Evolutionary conservation across 768 basidiomycete species (phyloP), one percentile per base, ranked within the genome.

Genomic region (Sporobolomyces roseus): DNA sequence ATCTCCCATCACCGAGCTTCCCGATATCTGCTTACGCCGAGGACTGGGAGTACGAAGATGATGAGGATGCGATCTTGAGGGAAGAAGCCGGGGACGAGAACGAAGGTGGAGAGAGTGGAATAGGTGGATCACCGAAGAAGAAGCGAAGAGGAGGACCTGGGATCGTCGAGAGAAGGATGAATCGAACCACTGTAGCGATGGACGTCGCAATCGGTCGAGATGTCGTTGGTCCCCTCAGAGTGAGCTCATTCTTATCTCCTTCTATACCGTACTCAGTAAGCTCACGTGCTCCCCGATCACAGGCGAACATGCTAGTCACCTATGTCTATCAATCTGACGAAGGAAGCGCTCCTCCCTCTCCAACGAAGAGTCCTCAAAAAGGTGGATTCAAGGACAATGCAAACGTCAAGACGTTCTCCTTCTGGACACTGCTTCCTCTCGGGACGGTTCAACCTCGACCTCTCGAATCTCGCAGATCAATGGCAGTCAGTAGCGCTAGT

Each of bases 31-130:
- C 94, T 3, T 93, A 89, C 76, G 91, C 91, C 23, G 96, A 98
- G 77, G 91, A 91, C 38, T 98, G 94, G 94, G 93, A 98, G 78
- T 96, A 93, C 70, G 94, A 96, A 61, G 93, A 93, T 66, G 92
- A 94, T 65, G 92, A 91, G 38, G 81, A 80, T 14, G 79, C 81
- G 52, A 84, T 65, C 25, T 16, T 65, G 36, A 32, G 83, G 50
- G 81, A 81, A 17, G 83, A 83, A 36, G 80, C 80, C 38, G 80
- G 80, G 27, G 80, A 80, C 30, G 66, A 78, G n/a, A 78, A 77
- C 25, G 79, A 76, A 27, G 74, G 71, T 0, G 76, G 78, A 45
- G 78, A 36, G 68, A 77, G 43, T 81, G 46, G 81, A 80, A 74
- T 78, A 80, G 51, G 38, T 6, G 77, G 79, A 46, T 85, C 87